These are phyloP conservation scores for Torulaspora microellipsoides DNA, from an alignment of 805 yeast genomes.

Conservation along the genomic window DNA sequence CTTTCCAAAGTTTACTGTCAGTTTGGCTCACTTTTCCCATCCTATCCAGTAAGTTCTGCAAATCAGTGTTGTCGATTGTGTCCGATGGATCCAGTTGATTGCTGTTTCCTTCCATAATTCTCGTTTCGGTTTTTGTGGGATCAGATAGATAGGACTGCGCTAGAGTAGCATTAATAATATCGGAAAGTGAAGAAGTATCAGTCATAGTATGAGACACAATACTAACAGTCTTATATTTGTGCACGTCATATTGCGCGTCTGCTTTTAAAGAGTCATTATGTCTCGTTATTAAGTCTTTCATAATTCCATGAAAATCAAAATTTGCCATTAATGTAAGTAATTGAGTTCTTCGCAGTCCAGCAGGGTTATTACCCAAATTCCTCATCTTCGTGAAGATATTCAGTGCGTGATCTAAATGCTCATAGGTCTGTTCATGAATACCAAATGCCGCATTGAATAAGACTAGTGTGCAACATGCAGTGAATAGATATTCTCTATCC, in stretches of 20 bases:
- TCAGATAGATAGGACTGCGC: slow-evolving; percentile 17
- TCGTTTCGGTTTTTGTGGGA: slow-evolving; percentile 15
- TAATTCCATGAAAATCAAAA: slow-evolving; percentile 62
- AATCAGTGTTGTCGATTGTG: slow-evolving; percentile 35
- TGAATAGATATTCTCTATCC: slow-evolving; percentile 79
- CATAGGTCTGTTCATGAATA: slow-evolving; percentile 68
- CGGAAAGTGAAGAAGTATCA: slow-evolving; percentile 16
- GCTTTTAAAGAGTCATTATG: slow-evolving; percentile 45
- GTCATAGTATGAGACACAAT: slow-evolving; percentile 20
- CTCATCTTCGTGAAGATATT: slow-evolving; percentile 69
- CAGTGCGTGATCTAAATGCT: slow-evolving; percentile 69
- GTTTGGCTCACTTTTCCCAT: slow-evolving; percentile 34
- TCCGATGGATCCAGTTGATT: slow-evolving; percentile 30
- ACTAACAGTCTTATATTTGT: slow-evolving; percentile 15
- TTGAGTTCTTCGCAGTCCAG: slow-evolving; percentile 69
- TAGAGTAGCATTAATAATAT: slow-evolving; percentile 20
- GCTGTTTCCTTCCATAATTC: slow-evolving; percentile 27
- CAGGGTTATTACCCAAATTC: slow-evolving; percentile 74
- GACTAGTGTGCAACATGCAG: slow-evolving; percentile 68
- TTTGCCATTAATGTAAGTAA: slow-evolving; percentile 58
- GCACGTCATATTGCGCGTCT: slow-evolving; percentile 20
- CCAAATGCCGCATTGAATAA: slow-evolving; percentile 78
- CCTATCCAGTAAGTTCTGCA: slow-evolving; percentile 33
- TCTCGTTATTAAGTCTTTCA: slow-evolving; percentile 51
- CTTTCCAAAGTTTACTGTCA: slow-evolving; percentile 66